Conservation (phyloP, 106 monocot species). For the Allium cepa region DNA sequence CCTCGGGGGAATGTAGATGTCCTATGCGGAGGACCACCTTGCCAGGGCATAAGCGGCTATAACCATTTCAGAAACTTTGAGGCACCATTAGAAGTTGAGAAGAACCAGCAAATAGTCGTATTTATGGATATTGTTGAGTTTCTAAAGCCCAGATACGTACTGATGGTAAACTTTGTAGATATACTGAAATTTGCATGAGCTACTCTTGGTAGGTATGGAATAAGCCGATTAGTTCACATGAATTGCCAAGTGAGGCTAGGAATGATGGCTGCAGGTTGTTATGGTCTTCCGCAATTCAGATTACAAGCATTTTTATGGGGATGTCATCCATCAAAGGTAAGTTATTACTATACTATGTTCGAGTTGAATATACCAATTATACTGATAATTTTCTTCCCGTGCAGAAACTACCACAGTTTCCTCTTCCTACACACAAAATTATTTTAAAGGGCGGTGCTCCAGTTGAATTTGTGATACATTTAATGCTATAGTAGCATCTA, state of each 20-base stretch:
- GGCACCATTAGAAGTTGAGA: slow-evolving; percentile 76
- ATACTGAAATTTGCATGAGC: too few species aligned
- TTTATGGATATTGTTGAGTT: too few species aligned
- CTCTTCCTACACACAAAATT: slow-evolving; percentile 82
- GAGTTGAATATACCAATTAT: too few species aligned
- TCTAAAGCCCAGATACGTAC: too few species aligned
- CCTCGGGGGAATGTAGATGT: too few species aligned
- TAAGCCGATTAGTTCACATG: too few species aligned
- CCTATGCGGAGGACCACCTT: slow-evolving; percentile 95
- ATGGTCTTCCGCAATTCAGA: slow-evolving; percentile 88
- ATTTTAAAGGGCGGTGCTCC: slow-evolving; percentile 54
- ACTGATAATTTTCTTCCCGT: slow-evolving; percentile 1
- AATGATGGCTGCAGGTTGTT: too few species aligned
- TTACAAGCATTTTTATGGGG: slow-evolving; percentile 83
- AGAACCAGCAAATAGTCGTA: too few species aligned
- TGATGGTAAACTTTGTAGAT: too few species aligned
- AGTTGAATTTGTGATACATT: slow-evolving; percentile 75
- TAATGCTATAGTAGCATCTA: background rate
- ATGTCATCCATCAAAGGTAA: slow-evolving; percentile 56
- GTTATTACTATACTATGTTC: too few species aligned
- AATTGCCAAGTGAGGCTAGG: too few species aligned
- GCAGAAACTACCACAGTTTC: slow-evolving; percentile 86
- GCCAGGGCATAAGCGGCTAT: slow-evolving; percentile 92
- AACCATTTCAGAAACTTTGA: slow-evolving; percentile 74
- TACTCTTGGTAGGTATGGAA: too few species aligned